Percentiles rank a stretch among this genome's conserved stretches.
phyloP scores from a whole-genome alignment of 1,284 basidiomycete species.

The Bondarzewia mesenterica region DNA sequence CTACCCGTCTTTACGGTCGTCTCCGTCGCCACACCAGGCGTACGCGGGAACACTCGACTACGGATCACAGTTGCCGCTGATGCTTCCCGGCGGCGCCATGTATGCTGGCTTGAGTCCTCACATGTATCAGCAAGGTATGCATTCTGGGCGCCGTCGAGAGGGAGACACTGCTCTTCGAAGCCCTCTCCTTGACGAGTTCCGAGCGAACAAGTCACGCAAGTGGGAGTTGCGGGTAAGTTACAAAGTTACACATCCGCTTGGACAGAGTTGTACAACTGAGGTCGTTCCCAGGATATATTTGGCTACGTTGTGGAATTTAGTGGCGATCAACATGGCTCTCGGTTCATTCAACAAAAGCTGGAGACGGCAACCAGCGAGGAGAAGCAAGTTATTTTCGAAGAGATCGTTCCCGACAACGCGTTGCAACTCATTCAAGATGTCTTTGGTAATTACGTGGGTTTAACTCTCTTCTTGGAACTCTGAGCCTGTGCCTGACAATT shows the following conservation, averaged over 20 bases:
- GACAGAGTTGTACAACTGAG: constrained; percentile 8
- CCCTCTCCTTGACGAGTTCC: constrained; percentile 77
- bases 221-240: constrained; percentile 70
- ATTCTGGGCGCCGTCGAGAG: constrained; percentile 22
- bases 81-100: constrained; percentile 34
- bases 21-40: constrained; percentile 33
- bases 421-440: constrained; percentile 87
- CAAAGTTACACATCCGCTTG: not conserved
- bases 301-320: constrained; percentile 91
- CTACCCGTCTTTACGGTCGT: constrained; percentile 32
- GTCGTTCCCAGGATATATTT: constrained; percentile 61
- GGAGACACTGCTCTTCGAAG: constrained; percentile 45
- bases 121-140: constrained; percentile 31
- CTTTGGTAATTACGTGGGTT: constrained; percentile 89
- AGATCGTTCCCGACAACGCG: constrained; percentile 76
- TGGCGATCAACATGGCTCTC: constrained; percentile 88
- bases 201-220: constrained; percentile 67
- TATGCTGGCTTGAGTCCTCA: constrained; percentile 31
- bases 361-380: constrained; percentile 73
- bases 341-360: constrained; percentile 84
- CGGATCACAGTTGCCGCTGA: constrained; percentile 36
- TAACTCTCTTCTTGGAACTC: constrained; percentile 4
- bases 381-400: constrained; percentile 80
- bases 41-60: constrained; percentile 41
- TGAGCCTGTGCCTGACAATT: constrained; percentile 7